These are phyloP conservation scores for Mycena belliarum DNA, from an alignment of 768 basidiomycete genomes.

Conservation along the genomic window DNA sequence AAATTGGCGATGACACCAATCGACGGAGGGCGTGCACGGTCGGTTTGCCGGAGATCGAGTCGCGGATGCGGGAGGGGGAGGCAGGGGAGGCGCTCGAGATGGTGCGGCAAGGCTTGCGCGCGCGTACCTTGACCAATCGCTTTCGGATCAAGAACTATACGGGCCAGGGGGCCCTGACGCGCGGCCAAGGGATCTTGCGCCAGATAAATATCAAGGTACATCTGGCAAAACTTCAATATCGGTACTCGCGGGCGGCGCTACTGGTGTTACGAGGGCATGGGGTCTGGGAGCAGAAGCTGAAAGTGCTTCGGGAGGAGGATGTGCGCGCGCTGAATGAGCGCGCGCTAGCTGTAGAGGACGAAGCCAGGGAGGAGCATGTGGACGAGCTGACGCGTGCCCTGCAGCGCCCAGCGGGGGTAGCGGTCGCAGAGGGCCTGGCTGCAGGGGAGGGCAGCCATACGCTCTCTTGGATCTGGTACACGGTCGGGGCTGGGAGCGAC, in stretches of 20 bases:
- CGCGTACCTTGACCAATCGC: neutral
- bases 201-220: neutral
- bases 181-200: neutral
- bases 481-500: neutral
- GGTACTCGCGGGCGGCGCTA: neutral
- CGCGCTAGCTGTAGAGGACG: neutral
- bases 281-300: neutral
- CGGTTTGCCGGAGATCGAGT: neutral
- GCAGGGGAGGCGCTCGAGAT: neutral
- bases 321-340: neutral
- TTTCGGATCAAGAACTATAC: neutral
- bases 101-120: neutral
- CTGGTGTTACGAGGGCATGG: neutral
- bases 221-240: neutral
- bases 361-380: neutral
- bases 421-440: neutral
- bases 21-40: neutral
- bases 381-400: neutral
- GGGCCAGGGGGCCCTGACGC: neutral
- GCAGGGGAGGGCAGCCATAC: neutral
- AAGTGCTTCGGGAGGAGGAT: neutral
- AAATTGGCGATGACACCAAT: no score
- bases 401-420: no score
- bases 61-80: constrained; percentile 1
- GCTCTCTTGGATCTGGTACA: constrained; percentile 4